Evolutionary conservation across 2,329 filamentous ascomycete genomes (phyloP), one percentile per base, ranked within the genome.

Genomic region (Purpureocillium takamizusanense): DNA sequence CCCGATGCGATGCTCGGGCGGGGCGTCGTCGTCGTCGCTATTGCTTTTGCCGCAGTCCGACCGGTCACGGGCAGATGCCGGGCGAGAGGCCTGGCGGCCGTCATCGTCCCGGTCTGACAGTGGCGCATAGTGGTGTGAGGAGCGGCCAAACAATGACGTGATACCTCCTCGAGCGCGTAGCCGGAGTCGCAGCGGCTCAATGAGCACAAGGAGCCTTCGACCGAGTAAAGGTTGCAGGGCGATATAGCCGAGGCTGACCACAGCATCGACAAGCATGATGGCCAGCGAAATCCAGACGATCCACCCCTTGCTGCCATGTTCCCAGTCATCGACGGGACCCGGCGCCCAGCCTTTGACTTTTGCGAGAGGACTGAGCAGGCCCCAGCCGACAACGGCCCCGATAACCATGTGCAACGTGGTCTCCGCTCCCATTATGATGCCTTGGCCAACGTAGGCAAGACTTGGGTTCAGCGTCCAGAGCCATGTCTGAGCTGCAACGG

Each of bases 381-480:
- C 92, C 92, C 92, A 98, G 18, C 92, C 92, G 9, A 95, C 54
- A 13, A 94, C 58, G 4, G 92, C 89, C 5, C 92, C 92, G 3
- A 97, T 65, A 1, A 95, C 74, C 92, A 98, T 98, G 51, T 97
- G 90, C 37, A 94, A 72, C 3, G 90, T 97, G 0, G 92, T 98
- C 30, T 87, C 83, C 4, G 90, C 86, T 0, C 92, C 92, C 92
- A 98, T 98, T 53, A 98, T 97, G 45, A 98, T 94, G 10, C 92
- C 92, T 62, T 98, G 92, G 0, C 92, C 92, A 18, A 97, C 80
- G 57, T 98, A 98, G 3, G 92, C 92, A n/a, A 94, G 82, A 33
- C 88, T 95, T 0, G 92, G 92, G 49, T 98, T 98, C 7, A 98
- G 67, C 1, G 86, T 92, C 92, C 92, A 98, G 1, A 95, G 74